A percentile compares a stretch with the other conserved stretches of the same genome.
These are phyloP conservation scores for Fonsecaea multimorphosa DNA, from an alignment of 2,329 filamentous ascomycete genomes.

Conservation along the genomic window DNA sequence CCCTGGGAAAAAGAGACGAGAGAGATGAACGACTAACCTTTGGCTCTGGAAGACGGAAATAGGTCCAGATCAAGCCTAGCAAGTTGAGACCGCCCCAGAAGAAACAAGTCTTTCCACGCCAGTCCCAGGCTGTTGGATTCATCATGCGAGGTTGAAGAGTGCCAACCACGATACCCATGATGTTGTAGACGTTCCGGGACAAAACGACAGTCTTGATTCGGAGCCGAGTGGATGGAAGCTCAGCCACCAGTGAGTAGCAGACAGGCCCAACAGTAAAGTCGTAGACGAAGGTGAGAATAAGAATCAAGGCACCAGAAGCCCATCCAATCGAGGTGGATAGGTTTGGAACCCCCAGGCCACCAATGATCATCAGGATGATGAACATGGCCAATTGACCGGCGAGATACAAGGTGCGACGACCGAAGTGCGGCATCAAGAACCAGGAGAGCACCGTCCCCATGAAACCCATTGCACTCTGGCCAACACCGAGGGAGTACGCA, in stretches of 20 bases:
- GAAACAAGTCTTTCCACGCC: constrained; percentile 47
- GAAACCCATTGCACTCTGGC: constrained; percentile 67
- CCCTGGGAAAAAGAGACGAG: no score
- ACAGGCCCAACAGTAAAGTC: constrained; percentile 62
- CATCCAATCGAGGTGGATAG: constrained; percentile 41
- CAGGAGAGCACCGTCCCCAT: constrained; percentile 60
- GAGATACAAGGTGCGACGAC: constrained; percentile 41
- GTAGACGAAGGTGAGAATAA: constrained; percentile 63
- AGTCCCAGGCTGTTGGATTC: constrained; percentile 46
- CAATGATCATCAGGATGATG: constrained; percentile 44
- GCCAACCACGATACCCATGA: constrained; percentile 45
- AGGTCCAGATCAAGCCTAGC: constrained; percentile 50
- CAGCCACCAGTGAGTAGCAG: constrained; percentile 60
- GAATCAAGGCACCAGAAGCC: constrained; percentile 56
- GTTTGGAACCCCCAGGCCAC: constrained; percentile 40
- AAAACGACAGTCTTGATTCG: constrained; percentile 63
- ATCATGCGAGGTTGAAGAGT: constrained; percentile 47
- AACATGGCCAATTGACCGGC: constrained; percentile 64
- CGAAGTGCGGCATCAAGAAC: constrained; percentile 47
- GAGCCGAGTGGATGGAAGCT: constrained; percentile 61
- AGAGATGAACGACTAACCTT: constrained; percentile 29
- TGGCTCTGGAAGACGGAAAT: constrained; percentile 53
- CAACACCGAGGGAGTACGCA: constrained; percentile 55
- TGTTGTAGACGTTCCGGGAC: constrained; percentile 59
- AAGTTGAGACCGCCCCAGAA: constrained; percentile 50